Base-by-base conservation (phyloP, 176 grass and related monocot genomes). In the Cocos nucifera region DNA sequence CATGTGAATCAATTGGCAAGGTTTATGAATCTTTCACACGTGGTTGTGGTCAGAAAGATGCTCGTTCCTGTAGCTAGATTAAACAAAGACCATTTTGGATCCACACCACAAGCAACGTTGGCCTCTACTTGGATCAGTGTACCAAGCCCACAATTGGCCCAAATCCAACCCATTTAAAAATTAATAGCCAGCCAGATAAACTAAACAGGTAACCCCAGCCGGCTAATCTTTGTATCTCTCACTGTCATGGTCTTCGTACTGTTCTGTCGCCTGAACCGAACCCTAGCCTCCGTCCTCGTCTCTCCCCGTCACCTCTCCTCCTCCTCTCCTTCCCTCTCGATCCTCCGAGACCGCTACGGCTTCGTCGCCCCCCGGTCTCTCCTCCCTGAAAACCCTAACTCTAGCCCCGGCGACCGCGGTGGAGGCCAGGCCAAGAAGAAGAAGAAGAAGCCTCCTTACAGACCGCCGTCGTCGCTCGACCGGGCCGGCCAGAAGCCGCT, bases 341-440 rank as follows among this genome's bases (percentile, higher is more conserved):
- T 44, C 17, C 83, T 84, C 63, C 77, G 79, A 6, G 84, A 88
- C 67, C 78, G 69, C 56, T 88, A 88, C 64, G 84, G 81, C 48
- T 94, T 94, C 84, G 82, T 85, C 54, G 57, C 84, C 2, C 89
- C 81, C 9, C 23, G 30, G 30, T 85, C 83, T 57, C 83, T 87
- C 6, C 57, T 16, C 50, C 58, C 64, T 24, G 65, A 63, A 62
- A 61, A 69, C 62, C 21, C 29, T 19, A 54, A 53, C 19, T 24
- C 50, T 59, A 63, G n/a, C 66, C 12, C 50, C 63, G 17, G 17
- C 17, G 58, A 39, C 26, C 35, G 57, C 14, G 26, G 59, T 22
- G 56, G 67, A 17, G 53, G 4, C 53, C 58, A 48, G 15, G 35
- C 35, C 52, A 77, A 84, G 71, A 81, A 78, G 71, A 74, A 18